Base-by-base conservation (phyloP, 2,329 filamentous ascomycete species). In the Allantophomopsis lycopodina region DNA sequence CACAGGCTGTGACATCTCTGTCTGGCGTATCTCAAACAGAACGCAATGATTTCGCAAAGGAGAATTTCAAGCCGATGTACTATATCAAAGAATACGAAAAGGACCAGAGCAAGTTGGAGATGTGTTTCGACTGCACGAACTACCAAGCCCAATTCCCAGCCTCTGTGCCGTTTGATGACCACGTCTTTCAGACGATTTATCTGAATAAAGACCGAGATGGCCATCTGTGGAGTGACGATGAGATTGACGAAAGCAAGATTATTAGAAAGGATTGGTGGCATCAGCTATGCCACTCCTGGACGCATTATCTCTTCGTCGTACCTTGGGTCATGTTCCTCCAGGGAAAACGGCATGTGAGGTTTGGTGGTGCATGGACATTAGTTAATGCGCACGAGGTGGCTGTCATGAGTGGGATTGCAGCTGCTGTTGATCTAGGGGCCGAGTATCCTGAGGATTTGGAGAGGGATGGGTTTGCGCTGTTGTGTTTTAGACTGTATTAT, bases 111-210 rank as follows among this genome's bases (percentile, higher is more conserved):
- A 71, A 75, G 50, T 69, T 80, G 7, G 75, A 79, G 53, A 79
- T 79, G 76, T 79, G 71, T 41, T 86, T 84, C 57, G 79, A 86
- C 55, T 82, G 77, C 59, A 79, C 76, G 31, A 82, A 83, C 54
- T 84, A 85, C 57, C 80, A 86, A 54, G 68, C 76, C 35, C 80
- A 85, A 52, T 80, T 86, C 45, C 37, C 46, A 2, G 46, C 58
- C 2, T 47, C 42, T 1, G 45, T 50, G 28, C 39, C 62, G 3
- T 55, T 62, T 2, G 61, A 71, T 0, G 63, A 66, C 0, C 78
- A 83, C 49, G 70, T 85, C 13, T 85, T 82, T 54, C 79, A 86
- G 47, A 78, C 72, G 7, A 80, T 79, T 39, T 80, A 77, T 51
- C 62, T 81, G 5, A 73, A 79, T 55, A 74, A 76, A 42, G 7